Conservation (phyloP, 2,329 filamentous ascomycete genomes). For the Ophiocordyceps camponoti-rufipedis region DNA sequence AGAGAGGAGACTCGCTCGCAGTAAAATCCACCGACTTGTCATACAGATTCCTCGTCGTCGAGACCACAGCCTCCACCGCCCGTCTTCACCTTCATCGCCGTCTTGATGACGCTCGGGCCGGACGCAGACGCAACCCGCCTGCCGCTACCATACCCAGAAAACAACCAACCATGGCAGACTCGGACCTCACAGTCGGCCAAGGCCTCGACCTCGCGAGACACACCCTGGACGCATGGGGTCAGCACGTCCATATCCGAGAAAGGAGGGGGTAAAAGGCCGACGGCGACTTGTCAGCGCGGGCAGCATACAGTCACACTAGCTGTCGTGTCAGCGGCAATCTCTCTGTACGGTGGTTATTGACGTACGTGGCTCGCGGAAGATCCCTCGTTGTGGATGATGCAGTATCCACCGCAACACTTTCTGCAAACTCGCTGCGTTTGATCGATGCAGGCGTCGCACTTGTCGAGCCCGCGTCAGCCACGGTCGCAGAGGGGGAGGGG, state of each 20-base stretch:
- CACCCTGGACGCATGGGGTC: constrained; percentile 9
- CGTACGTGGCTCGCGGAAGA: constrained; percentile 45
- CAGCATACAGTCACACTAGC: constrained; percentile 28
- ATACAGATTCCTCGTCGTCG: not conserved
- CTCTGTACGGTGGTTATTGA: constrained; percentile 2
- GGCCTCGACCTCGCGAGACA: constrained; percentile 15
- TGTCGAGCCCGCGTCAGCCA: constrained; percentile 12
- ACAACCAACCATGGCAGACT: not conserved
- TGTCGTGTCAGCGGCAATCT: constrained; percentile 10
- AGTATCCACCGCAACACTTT: constrained; percentile 64
- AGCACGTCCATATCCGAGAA: not conserved
- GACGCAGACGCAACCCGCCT: not conserved
- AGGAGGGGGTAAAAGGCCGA: not conserved
- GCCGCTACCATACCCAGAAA: not conserved
- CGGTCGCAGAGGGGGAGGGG: too few species aligned
- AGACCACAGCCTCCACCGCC: not conserved
- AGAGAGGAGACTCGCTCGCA: not conserved
- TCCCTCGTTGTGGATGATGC: constrained; percentile 65
- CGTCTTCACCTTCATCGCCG: not conserved
- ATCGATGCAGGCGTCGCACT: constrained; percentile 58
- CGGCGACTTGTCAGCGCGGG: not conserved
- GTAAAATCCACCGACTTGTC: not conserved
- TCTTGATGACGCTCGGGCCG: too few species aligned
- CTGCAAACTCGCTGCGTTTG: constrained; percentile 53
- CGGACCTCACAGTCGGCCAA: constrained; percentile 8